Evolutionary conservation across 805 yeast species (phyloP).

Genomic region (Ogataea minuta): DNA sequence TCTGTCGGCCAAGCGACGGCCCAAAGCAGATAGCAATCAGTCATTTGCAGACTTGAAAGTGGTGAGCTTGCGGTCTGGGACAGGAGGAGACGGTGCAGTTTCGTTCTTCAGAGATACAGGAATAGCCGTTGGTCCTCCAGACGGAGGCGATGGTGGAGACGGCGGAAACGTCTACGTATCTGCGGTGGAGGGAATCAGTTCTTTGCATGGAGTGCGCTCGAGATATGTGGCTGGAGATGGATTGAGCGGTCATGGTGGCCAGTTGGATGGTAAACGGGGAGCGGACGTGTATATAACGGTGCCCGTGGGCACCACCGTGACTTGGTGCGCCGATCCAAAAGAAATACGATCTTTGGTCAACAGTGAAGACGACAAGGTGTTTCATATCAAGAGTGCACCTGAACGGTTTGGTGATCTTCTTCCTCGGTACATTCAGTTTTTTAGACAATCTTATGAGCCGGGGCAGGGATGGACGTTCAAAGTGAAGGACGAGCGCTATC

Average conservation of each 20-base stretch:
- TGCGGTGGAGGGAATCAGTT: slow-evolving; percentile 69
- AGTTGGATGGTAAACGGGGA: slow-evolving; percentile 85
- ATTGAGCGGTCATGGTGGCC: slow-evolving; percentile 64
- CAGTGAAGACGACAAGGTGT: slow-evolving; percentile 21
- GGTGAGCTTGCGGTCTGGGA: slow-evolving; percentile 68
- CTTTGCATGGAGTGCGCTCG: slow-evolving; percentile 66
- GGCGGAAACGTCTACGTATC: slow-evolving; percentile 88
- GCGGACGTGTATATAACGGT: slow-evolving; percentile 76
- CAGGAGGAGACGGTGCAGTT: slow-evolving; percentile 85
- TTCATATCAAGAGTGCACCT: slow-evolving; percentile 30
- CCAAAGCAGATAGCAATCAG: slow-evolving; percentile 42
- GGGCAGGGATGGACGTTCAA: slow-evolving; percentile 91
- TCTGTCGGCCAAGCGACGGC: slow-evolving; percentile 36
- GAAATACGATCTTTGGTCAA: slow-evolving; percentile 31
- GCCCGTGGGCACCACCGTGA: slow-evolving; percentile 86
- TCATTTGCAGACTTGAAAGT: slow-evolving; percentile 65
- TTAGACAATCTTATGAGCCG: slow-evolving; percentile 56
- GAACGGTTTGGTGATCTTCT: slow-evolving; percentile 16
- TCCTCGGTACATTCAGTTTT: slow-evolving; percentile 54
- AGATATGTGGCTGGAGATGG: slow-evolving; percentile 76
- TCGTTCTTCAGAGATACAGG: slow-evolving; percentile 88
- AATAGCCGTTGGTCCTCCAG: slow-evolving; percentile 86
- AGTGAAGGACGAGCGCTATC: slow-evolving; percentile 72
- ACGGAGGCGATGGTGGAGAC: slow-evolving; percentile 98
- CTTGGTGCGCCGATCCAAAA: slow-evolving; percentile 80